Evolutionary conservation across 345 rosid species (phyloP), one percentile per base, ranked within the genome.

Genomic region (Jatropha curcas): DNA sequence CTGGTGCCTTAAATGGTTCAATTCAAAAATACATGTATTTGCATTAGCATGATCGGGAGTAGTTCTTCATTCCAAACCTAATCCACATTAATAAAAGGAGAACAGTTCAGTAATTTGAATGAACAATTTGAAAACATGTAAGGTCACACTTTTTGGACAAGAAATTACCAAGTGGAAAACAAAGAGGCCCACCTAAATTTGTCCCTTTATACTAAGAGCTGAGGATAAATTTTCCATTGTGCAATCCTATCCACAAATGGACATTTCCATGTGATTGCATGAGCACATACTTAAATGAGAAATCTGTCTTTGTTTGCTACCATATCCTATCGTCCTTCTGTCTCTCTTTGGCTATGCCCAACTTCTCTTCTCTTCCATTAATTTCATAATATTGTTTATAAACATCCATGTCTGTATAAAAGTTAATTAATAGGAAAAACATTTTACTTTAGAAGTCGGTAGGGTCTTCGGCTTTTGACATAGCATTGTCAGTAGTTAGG

Each of bases 251-350:
- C 61, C 52, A 4, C 62, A 24, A 57, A 56, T 61, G 66, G 76
- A 79, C 83, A 82, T 35, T 7, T 25, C 62, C 85, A 79, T 71
- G 85, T 82, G 85, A 64, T 19, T 24, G 25, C 67, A 16, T 31
- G 68, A 68, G 53, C 74, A 71, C 77, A 57, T 68, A 48, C 77
- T 27, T 81, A 60, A 25, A 71, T 62, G 71, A 25, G 22, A 59
- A 31, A 53, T 20, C 33, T n/a, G 72, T n/a, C 52, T 30, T 71
- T 4, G 6, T 16, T 33, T 37, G 55, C 73, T 41, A 64, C 70
- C 53, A 76, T 60, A 39, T 35, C 22, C 52, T 80, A 65, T 66
- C 71, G 6, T n/a, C 71, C 64, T 13, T 65, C 59, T 48, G 6
- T 39, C 43, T 75, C 75, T 75, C 82, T 35, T 37, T 24, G 45